Base-by-base conservation (phyloP, 345 rosid species). In the Moricandia arvensis region DNA sequence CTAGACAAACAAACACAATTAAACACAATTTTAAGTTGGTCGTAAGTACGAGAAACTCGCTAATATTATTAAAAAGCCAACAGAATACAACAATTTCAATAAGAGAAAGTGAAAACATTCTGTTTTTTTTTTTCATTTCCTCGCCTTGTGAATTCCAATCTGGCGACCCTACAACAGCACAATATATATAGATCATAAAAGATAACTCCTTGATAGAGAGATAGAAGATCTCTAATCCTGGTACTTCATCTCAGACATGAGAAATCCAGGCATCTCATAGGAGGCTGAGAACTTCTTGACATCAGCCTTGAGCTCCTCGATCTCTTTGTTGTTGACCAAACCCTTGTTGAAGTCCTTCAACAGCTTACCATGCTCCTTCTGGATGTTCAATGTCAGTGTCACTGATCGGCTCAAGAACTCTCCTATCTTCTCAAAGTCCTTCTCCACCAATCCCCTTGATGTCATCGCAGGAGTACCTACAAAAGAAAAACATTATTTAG, bases 391-490 rank as follows among this genome's bases (percentile, higher is more conserved):
- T 0, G 99, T 91, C 55, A 96, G 21, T 35, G 88, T 83, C 74
- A 96, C 97, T 0, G 98, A 93, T 5, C 93, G 89, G 88, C 90
- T 86, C 59, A 96, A 91, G 88, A 96, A 93, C 80, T 93, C 99
- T 49, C 90, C 97, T 0, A 96, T 89, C 85, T 90, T 83, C 86
- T 88, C 96, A 1, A 96, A 96, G 86, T 96, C 99, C 84, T 93
- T 91, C 87, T 96, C 98, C 6, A 87, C 83, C 87, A 95, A 80
- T 15, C 99, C 99, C 74, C 99, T 86, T 13, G 99, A 95, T 15
- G 99, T 95, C 99, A 95, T 95, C 34, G 99, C 98, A 0, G 99
- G 99, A 47, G 99, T 49, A 58, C 99, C 98, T 95, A 78, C 66
- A 49, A 49, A 49, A 47, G 3, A 47, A 45, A 77, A 3, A 5